Evolutionary conservation across 768 basidiomycete species (phyloP).

Genomic region (Phanerochaete carnosa): DNA sequence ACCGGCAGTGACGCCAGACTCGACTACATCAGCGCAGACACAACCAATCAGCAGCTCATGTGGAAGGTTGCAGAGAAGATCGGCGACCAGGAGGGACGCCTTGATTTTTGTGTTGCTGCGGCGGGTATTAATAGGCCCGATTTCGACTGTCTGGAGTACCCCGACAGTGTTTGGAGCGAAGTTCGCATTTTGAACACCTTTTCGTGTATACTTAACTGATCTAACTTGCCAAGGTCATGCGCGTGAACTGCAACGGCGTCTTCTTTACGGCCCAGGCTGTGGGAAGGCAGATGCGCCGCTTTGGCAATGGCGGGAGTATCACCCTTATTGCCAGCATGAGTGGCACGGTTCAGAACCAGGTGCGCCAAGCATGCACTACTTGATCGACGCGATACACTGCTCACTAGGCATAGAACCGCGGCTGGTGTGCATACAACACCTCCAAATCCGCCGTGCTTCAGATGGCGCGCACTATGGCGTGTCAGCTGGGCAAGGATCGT

Average conservation of each 20-base stretch:
- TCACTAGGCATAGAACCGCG: slow-evolving; percentile 47
- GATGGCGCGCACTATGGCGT: slow-evolving; percentile 77
- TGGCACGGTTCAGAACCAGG: slow-evolving; percentile 55
- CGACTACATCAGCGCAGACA: slow-evolving; percentile 63
- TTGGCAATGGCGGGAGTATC: slow-evolving; percentile 31
- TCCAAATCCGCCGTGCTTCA: slow-evolving; percentile 74
- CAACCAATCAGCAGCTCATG: slow-evolving; percentile 47
- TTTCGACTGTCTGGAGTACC: slow-evolving; percentile 59
- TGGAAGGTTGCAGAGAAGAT: slow-evolving; percentile 55
- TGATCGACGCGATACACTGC: background rate
- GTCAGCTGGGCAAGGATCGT: slow-evolving; percentile 57
- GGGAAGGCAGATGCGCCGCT: slow-evolving; percentile 25
- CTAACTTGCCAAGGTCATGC: slow-evolving; percentile 43
- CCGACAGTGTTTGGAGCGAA: slow-evolving; percentile 55
- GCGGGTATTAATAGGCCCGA: slow-evolving; percentile 58
- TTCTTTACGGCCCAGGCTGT: slow-evolving; percentile 27
- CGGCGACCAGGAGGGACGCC: slow-evolving; percentile 60
- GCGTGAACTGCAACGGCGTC: slow-evolving; percentile 48
- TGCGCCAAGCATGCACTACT: slow-evolving; percentile 22
- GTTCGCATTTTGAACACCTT: slow-evolving; percentile 25
- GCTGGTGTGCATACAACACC: slow-evolving; percentile 70
- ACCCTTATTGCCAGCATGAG: slow-evolving; percentile 37
- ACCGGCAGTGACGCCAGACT: slow-evolving; percentile 24
- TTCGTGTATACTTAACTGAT: background rate
- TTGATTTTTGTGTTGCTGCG: slow-evolving; percentile 73